Conservation (phyloP, 176 grass and related monocot genomes). For the Carex cristatella region DNA sequence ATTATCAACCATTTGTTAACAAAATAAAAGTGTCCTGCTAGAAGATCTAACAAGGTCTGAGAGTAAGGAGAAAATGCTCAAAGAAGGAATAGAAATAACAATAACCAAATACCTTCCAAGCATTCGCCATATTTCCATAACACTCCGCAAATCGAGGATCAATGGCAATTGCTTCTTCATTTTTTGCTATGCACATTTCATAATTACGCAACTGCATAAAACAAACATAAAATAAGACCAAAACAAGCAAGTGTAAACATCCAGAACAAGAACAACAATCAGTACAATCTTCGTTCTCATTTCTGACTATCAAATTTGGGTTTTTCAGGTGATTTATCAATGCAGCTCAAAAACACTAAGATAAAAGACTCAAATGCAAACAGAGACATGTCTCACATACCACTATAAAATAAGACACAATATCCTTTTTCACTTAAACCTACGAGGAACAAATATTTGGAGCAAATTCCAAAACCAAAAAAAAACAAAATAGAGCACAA, state of each 20-base stretch:
- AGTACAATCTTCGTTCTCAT: background rate
- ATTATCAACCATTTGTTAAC: background rate
- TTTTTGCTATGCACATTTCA: conserved; percentile 93
- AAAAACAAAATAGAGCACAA: background rate
- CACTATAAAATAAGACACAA: background rate
- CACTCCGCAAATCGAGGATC: conserved; percentile 91
- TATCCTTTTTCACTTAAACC: background rate
- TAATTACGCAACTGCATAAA: conserved; percentile 62
- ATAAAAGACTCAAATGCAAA: background rate
- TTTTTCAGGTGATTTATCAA: background rate
- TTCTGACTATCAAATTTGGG: background rate
- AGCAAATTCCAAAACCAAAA: background rate
- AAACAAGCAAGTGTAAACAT: background rate
- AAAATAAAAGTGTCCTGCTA: background rate
- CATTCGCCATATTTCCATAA: conserved; percentile 99
- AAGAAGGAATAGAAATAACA: background rate
- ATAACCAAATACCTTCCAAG: conserved; percentile 76
- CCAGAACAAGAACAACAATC: background rate
- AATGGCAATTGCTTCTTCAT: conserved; percentile 88
- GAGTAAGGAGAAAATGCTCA: background rate
- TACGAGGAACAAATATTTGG: background rate
- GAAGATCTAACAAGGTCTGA: background rate
- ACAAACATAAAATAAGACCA: conserved; percentile 13
- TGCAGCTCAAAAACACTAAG: background rate
- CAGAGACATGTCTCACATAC: background rate